Percentiles rank a stretch among this genome's conserved stretches.
These are phyloP conservation scores for Aphanomyces stellatus DNA, from an alignment of 352 stramenopile genomes.

Conservation along the genomic window DNA sequence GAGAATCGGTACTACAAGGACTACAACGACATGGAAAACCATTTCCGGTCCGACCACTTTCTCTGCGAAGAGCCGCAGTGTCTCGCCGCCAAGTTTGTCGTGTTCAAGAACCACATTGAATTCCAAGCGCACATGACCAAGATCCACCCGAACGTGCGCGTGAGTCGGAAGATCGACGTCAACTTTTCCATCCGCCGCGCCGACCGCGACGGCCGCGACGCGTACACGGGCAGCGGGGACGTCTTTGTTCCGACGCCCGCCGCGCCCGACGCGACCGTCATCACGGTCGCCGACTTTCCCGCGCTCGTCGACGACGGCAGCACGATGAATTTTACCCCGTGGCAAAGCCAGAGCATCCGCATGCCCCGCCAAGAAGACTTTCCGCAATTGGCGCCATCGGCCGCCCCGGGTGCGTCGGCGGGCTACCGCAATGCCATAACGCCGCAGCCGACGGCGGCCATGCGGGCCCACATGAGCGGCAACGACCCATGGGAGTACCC, in stretches of 20 bases:
- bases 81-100: slow-evolving; percentile 82
- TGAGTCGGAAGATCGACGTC: slow-evolving; percentile 78
- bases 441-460: slow-evolving; percentile 54
- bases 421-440: slow-evolving; percentile 61
- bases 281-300: slow-evolving; percentile 82
- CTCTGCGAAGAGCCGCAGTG: slow-evolving; percentile 80
- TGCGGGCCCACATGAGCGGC: slow-evolving; percentile 62
- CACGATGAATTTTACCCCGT: slow-evolving; percentile 40
- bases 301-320: slow-evolving; percentile 38
- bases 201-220: slow-evolving; percentile 27
- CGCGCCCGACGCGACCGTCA: slow-evolving; percentile 33
- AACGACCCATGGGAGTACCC: slow-evolving; percentile 64
- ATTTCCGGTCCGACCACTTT: slow-evolving; percentile 84
- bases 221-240: slow-evolving; percentile 2
- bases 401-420: slow-evolving; percentile 14
- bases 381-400: slow-evolving; percentile 34
- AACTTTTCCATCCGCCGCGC: slow-evolving; percentile 72
- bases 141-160: slow-evolving; percentile 80
- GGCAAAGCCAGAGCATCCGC: slow-evolving; percentile 49
- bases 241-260: slow-evolving; percentile 17
- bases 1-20: slow-evolving; percentile 89
- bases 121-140: slow-evolving; percentile 70
- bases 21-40: slow-evolving; percentile 85
- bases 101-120: slow-evolving; percentile 84
- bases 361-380: slow-evolving; percentile 58